phyloP scores from a whole-genome alignment of 257 asterid genomes.

The Ballota nigra region DNA sequence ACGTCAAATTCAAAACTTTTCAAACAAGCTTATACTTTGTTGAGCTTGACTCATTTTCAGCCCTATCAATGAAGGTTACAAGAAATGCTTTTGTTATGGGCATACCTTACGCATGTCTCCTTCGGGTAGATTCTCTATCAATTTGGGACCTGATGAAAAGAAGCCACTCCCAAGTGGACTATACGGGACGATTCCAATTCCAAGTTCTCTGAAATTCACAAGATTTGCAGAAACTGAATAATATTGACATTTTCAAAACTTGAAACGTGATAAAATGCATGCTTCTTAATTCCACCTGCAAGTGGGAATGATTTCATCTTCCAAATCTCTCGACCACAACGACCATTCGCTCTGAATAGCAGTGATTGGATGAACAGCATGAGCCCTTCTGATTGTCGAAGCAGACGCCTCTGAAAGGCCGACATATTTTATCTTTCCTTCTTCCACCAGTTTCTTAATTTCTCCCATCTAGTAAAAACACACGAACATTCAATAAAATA shows the following conservation, averaged over 20 bases:
- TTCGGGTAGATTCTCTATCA: conserved; percentile 16
- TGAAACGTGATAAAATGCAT: background rate
- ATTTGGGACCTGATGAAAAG: conserved; percentile 31
- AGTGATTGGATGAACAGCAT: conserved; percentile 70
- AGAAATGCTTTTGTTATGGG: background rate
- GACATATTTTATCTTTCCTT: conserved; percentile 65
- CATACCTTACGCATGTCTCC: conserved; percentile 33
- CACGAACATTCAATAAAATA: background rate
- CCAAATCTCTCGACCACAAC: conserved; percentile 55
- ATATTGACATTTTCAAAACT: background rate
- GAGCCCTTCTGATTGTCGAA: conserved; percentile 73
- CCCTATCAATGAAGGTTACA: background rate
- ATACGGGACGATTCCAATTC: conserved; percentile 39
- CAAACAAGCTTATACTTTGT: too few species aligned
- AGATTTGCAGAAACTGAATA: background rate
- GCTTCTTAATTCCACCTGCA: conserved; percentile 41
- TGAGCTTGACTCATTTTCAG: too few species aligned
- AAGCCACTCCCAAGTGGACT: conserved; percentile 44
- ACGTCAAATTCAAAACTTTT: too few species aligned
- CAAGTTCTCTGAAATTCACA: conserved; percentile 37
- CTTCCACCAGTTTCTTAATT: conserved; percentile 64
- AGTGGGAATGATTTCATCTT: conserved; percentile 53
- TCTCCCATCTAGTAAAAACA: conserved; percentile 58
- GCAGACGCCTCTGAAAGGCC: conserved; percentile 78
- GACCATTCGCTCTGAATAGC: conserved; percentile 73